These are phyloP conservation scores for Colletotrichum spaethianum DNA, from an alignment of 2,329 filamentous ascomycete genomes.

Conservation along the genomic window DNA sequence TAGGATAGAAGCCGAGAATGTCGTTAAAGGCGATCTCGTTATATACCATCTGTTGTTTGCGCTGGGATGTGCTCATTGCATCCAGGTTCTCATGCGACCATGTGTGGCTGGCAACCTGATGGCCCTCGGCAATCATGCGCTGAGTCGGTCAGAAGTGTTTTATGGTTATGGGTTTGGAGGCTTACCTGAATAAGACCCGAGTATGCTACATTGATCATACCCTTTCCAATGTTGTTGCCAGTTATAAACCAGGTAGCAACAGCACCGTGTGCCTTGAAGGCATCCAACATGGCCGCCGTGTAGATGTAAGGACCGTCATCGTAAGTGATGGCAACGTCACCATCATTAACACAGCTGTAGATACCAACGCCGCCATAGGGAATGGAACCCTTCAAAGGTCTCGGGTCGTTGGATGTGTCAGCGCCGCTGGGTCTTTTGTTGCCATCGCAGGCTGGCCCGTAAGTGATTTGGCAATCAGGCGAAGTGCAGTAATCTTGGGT, in stretches of 20 bases:
- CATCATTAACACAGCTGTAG: conserved; percentile 46
- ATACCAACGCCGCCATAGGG: conserved; percentile 52
- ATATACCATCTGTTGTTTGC: conserved; percentile 57
- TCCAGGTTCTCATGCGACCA: conserved; percentile 61
- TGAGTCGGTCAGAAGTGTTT: conserved; percentile 41
- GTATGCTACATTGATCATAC: conserved; percentile 50
- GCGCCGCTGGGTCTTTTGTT: conserved; percentile 47
- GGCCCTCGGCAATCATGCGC: conserved; percentile 60
- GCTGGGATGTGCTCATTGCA: conserved; percentile 49
- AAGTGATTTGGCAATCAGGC: conserved; percentile 49
- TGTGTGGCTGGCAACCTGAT: conserved; percentile 64
- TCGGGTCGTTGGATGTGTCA: conserved; percentile 44
- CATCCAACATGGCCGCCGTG: conserved; percentile 52
- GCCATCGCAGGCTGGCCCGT: conserved; percentile 49
- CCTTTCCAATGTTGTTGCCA: conserved; percentile 51
- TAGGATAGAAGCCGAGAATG: conserved; percentile 60
- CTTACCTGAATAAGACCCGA: conserved; percentile 50
- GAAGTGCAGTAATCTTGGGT: conserved; percentile 44
- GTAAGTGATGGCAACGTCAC: conserved; percentile 54
- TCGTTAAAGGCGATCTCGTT: conserved; percentile 61
- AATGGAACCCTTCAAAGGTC: conserved; percentile 47
- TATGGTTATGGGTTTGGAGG: too few relatives aligned
- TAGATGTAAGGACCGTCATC: conserved; percentile 55
- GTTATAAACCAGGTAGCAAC: conserved; percentile 56
- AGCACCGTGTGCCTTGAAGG: conserved; percentile 49